Evolutionary conservation across 1,284 basidiomycete species (phyloP).

Genomic region (Puccinia coronata): DNA sequence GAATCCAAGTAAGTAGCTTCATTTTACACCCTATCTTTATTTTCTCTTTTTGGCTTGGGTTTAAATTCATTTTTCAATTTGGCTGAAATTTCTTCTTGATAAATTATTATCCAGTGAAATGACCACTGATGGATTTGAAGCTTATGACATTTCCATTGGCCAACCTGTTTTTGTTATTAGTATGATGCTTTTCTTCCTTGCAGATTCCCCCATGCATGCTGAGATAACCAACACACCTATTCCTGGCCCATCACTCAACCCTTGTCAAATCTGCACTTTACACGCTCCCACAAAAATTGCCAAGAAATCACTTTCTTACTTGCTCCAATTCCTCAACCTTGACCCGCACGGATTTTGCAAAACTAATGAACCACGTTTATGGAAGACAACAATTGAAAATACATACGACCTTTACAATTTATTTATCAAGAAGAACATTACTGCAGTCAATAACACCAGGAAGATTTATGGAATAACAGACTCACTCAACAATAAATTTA

Average conservation of each 20-base stretch:
- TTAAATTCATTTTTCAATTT: not conserved
- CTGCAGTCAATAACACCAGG: not conserved
- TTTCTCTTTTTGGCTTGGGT: not conserved
- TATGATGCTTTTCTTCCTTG: slow-evolving; percentile 26
- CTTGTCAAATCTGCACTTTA: slow-evolving; percentile 17
- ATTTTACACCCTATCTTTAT: not conserved
- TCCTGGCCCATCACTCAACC: slow-evolving; percentile 1
- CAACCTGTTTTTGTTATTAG: too few species aligned
- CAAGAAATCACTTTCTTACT: slow-evolving; percentile 7
- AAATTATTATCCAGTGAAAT: not conserved
- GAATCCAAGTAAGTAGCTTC: not conserved
- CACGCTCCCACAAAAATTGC: not conserved
- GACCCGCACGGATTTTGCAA: not conserved
- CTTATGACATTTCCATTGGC: not conserved
- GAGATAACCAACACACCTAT: slow-evolving; percentile 4
- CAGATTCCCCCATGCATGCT: slow-evolving; percentile 4
- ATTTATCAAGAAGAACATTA: not conserved
- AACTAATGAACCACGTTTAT: not conserved
- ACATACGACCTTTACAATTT: not conserved
- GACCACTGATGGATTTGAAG: slow-evolving; percentile 6
- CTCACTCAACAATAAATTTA: not conserved
- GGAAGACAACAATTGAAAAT: slow-evolving; percentile 3
- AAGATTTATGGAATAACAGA: slow-evolving; percentile 7
- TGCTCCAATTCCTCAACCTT: slow-evolving; percentile 5
- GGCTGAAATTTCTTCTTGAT: not conserved